Conservation (phyloP, 2,329 filamentous ascomycete species). For the Aspergillus sp. region DNA sequence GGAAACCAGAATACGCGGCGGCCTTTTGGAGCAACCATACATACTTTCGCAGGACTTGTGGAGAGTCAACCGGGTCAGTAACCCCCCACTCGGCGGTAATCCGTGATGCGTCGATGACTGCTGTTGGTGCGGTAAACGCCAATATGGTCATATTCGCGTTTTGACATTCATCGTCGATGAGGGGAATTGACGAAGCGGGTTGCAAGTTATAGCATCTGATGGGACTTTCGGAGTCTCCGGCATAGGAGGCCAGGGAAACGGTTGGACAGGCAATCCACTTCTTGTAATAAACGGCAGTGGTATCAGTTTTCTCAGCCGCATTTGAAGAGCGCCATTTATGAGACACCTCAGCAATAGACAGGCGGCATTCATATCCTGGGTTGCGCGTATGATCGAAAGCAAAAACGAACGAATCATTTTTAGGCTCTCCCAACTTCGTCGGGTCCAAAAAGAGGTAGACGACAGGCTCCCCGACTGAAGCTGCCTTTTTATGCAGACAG, state of each 20-base stretch:
- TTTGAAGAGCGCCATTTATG: slow-evolving; percentile 45
- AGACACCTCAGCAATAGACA: slow-evolving; percentile 48
- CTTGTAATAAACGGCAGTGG: slow-evolving; percentile 31
- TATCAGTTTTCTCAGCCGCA: slow-evolving; percentile 14
- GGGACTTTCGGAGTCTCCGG: slow-evolving; percentile 13
- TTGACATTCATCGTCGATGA: slow-evolving; percentile 26
- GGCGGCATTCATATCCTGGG: slow-evolving; percentile 48
- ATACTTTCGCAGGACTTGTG: slow-evolving; percentile 24
- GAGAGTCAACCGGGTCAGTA: slow-evolving; percentile 27
- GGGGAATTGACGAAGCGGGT: slow-evolving; percentile 12
- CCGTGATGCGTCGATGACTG: slow-evolving; percentile 17
- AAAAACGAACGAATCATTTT: slow-evolving; percentile 58
- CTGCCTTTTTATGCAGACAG: slow-evolving; percentile 52
- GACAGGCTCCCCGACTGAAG: slow-evolving; percentile 16
- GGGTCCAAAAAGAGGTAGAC: slow-evolving; percentile 62
- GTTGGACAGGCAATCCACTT: slow-evolving; percentile 25
- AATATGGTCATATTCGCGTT: slow-evolving; percentile 33
- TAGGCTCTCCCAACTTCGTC: slow-evolving; percentile 45
- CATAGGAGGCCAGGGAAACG: slow-evolving; percentile 21
- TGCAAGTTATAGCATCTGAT: slow-evolving; percentile 24
- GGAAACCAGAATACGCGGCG: slow-evolving; percentile 23
- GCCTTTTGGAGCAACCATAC: slow-evolving; percentile 36
- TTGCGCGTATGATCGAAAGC: slow-evolving; percentile 49
- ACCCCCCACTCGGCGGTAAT: slow-evolving; percentile 26
- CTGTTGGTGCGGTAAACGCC: slow-evolving; percentile 24